These are phyloP conservation scores for Blepharisma japonicum DNA, from an alignment of 73 alveolate species.

Conservation along the genomic window DNA sequence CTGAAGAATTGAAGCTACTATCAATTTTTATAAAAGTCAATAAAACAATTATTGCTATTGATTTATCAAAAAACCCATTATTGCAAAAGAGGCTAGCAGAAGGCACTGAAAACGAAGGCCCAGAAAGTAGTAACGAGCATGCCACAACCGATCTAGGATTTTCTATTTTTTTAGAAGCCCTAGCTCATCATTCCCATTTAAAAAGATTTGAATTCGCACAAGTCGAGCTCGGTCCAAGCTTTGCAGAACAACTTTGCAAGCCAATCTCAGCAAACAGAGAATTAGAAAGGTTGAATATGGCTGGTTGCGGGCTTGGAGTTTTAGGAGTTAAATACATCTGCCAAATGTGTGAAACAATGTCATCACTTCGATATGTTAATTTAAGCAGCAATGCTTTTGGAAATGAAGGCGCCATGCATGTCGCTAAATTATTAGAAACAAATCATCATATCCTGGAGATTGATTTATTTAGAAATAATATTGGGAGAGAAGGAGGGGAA, in stretches of 20 bases:
- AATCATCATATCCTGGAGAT: constrained; percentile 51
- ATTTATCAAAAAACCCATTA: constrained; percentile 22
- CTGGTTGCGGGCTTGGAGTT: constrained; percentile 59
- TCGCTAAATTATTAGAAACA: constrained; percentile 45
- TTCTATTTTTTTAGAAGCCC: constrained; percentile 54
- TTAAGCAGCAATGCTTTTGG: constrained; percentile 58
- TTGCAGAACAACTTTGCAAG: constrained; percentile 37
- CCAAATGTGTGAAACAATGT: constrained; percentile 37
- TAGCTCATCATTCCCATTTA: constrained; percentile 34
- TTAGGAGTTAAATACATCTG: constrained; percentile 43
- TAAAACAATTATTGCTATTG: constrained; percentile 16
- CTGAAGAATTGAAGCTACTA: constrained; percentile 20
- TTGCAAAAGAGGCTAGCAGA: background rate
- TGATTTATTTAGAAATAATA: constrained; percentile 57
- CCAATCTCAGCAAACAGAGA: constrained; percentile 41
- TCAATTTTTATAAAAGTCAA: constrained; percentile 8
- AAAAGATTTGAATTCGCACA: constrained; percentile 44
- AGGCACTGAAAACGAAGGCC: background rate
- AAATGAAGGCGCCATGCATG: constrained; percentile 62
- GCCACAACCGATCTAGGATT: constrained; percentile 33
- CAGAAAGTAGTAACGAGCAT: background rate
- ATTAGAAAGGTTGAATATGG: constrained; percentile 47
- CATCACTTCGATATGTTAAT: constrained; percentile 35
- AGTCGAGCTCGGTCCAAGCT: constrained; percentile 53
- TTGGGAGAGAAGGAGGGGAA: constrained; percentile 55